Conservation (phyloP, 768 basidiomycete species). For the Suillus placidus region DNA sequence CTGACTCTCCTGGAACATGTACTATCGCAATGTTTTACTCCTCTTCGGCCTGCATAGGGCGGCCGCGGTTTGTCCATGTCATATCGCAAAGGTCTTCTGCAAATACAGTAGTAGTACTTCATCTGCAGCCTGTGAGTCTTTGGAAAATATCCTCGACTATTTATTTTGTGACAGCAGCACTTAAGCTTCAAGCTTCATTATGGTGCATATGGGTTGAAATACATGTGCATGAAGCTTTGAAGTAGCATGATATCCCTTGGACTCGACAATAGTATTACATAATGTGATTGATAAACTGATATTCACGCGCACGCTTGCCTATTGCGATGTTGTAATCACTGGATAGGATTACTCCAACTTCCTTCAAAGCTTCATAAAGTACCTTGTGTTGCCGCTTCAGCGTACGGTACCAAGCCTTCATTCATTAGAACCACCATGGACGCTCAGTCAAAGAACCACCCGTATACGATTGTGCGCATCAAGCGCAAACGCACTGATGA, state of each 20-base stretch:
- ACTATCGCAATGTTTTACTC: not conserved
- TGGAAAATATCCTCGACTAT: no score
- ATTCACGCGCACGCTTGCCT: no score
- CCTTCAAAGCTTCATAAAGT: not conserved
- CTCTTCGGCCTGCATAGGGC: not conserved
- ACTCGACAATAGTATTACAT: no score
- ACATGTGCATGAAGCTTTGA: no score
- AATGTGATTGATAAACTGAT: no score
- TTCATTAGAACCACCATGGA: conserved; percentile 24
- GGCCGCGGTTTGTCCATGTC: not conserved
- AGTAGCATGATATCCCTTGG: no score
- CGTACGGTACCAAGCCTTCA: not conserved
- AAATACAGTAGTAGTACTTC: no score
- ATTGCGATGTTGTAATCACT: not conserved
- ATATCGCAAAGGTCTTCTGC: not conserved
- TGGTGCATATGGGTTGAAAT: no score
- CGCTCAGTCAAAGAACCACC: conserved; percentile 31
- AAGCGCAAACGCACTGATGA: conserved; percentile 84
- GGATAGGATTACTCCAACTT: not conserved
- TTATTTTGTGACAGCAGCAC: no score
- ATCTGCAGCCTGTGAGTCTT: no score
- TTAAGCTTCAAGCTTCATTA: no score
- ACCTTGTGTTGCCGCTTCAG: not conserved
- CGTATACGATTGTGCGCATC: conserved; percentile 77
- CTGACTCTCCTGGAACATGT: not conserved